Percentiles rank a stretch among this genome's conserved stretches.
These are phyloP conservation scores for Penicillium sp. DNA, from an alignment of 2,329 filamentous ascomycete genomes.

Conservation along the genomic window DNA sequence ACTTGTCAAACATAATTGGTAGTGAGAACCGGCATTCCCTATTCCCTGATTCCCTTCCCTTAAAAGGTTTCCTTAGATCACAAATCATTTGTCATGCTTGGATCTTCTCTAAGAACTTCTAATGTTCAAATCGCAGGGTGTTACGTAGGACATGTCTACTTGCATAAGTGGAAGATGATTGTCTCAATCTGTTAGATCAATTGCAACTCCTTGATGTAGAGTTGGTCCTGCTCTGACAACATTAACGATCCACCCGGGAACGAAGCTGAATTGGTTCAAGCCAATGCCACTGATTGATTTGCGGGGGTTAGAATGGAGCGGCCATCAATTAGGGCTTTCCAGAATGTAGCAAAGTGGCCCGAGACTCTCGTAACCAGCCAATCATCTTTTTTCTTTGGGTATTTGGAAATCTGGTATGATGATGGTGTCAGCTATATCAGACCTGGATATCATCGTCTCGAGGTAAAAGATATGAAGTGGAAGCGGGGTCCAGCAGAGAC, in stretches of 20 bases:
- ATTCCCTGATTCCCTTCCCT: conserved; percentile 30
- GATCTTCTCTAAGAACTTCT: neutral
- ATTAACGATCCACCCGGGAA: neutral
- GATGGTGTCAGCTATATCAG: neutral
- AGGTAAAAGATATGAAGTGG: neutral
- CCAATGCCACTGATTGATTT: neutral
- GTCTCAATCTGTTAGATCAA: neutral
- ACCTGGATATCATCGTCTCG: neutral
- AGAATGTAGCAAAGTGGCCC: neutral
- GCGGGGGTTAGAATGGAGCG: neutral
- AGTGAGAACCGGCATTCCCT: conserved; percentile 10
- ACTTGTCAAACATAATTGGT: neutral
- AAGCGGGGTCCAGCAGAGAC: neutral
- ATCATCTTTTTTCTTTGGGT: neutral
- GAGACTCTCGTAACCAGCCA: neutral
- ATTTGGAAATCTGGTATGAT: neutral
- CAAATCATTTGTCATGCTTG: too few species aligned
- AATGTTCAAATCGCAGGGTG: neutral
- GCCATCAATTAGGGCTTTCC: neutral
- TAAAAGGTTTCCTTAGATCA: conserved; percentile 34
- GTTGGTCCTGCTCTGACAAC: neutral
- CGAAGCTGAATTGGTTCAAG: neutral
- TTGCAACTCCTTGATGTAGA: neutral
- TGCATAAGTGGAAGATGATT: neutral
- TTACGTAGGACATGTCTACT: neutral